Conservation (phyloP, 805 yeast species). For the Allodekkera sacchari region DNA sequence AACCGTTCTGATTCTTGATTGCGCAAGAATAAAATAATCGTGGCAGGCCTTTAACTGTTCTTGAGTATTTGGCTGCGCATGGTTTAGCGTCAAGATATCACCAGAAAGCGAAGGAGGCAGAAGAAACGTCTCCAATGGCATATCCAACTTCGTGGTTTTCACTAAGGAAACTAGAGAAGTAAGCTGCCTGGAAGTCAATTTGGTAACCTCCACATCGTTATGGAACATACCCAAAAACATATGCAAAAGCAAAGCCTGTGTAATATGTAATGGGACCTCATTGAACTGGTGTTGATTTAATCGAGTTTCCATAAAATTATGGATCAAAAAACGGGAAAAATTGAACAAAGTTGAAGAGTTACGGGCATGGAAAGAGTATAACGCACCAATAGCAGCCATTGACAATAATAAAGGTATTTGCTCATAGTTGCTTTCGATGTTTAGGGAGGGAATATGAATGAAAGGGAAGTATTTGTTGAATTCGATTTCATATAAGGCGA, state of each 20-base stretch:
- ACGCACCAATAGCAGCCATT: constrained; percentile 84
- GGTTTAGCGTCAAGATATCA: constrained; percentile 10
- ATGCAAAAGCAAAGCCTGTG: constrained; percentile 48
- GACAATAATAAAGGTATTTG: constrained; percentile 62
- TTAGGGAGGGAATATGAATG: constrained; percentile 61
- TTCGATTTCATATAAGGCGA: constrained; percentile 64
- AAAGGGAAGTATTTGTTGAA: constrained; percentile 81
- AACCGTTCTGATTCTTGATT: constrained; percentile 47
- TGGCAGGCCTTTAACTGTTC: constrained; percentile 31
- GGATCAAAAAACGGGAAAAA: constrained; percentile 57
- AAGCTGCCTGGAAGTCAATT: constrained; percentile 43
- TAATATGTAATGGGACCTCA: constrained; percentile 48
- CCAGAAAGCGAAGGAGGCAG: constrained; percentile 31
- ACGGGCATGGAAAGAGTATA: constrained; percentile 71
- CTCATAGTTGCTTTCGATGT: constrained; percentile 39
- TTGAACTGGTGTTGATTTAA: constrained; percentile 37
- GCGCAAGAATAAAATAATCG: constrained; percentile 46
- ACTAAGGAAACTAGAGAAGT: constrained; percentile 47
- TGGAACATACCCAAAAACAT: constrained; percentile 49
- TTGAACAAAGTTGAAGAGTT: constrained; percentile 67
- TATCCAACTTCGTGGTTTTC: constrained; percentile 42
- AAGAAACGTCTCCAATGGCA: constrained; percentile 38
- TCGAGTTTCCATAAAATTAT: constrained; percentile 52
- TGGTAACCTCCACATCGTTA: constrained; percentile 42
- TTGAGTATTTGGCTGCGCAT: constrained; percentile 12